A percentile compares a stretch with the other conserved stretches of the same genome.
phyloP scores from a whole-genome alignment of 2,329 filamentous ascomycete genomes.

The Calonectria crousiana region DNA sequence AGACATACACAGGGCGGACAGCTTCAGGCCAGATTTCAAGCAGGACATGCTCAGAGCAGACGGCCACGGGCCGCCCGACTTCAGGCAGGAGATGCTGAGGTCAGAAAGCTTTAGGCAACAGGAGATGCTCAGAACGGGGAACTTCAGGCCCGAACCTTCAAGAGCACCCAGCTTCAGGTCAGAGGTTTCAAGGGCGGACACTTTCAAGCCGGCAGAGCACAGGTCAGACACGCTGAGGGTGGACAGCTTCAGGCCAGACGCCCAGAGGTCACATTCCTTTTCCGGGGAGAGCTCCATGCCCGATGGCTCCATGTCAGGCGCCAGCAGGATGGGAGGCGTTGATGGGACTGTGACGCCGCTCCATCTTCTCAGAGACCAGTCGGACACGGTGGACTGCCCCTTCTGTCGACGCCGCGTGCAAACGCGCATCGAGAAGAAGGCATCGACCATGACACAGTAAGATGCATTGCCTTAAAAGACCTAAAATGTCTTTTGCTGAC shows the following conservation, averaged over 20 bases:
- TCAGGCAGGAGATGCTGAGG: background rate
- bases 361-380: conserved; percentile 34
- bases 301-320: background rate
- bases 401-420: conserved; percentile 36
- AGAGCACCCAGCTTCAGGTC: background rate
- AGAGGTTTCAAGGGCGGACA: background rate
- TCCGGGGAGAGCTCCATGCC: background rate
- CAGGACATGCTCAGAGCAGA: too few relatives aligned
- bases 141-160: background rate
- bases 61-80: background rate
- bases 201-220: background rate
- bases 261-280: background rate
- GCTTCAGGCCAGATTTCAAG: background rate
- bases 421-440: conserved; percentile 37
- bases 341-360: conserved; percentile 36
- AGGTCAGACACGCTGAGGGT: background rate
- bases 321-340: too few relatives aligned
- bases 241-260: background rate
- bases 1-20: background rate
- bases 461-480: background rate
- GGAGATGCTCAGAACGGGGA: background rate
- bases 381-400: conserved; percentile 40
- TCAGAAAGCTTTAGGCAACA: background rate
- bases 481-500: background rate
- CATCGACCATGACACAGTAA: conserved; percentile 40